A percentile compares a stretch with the other conserved stretches of the same genome.
phyloP scores from a whole-genome alignment of 2,329 filamentous ascomycete species.

The Fusarium ramigenum region DNA sequence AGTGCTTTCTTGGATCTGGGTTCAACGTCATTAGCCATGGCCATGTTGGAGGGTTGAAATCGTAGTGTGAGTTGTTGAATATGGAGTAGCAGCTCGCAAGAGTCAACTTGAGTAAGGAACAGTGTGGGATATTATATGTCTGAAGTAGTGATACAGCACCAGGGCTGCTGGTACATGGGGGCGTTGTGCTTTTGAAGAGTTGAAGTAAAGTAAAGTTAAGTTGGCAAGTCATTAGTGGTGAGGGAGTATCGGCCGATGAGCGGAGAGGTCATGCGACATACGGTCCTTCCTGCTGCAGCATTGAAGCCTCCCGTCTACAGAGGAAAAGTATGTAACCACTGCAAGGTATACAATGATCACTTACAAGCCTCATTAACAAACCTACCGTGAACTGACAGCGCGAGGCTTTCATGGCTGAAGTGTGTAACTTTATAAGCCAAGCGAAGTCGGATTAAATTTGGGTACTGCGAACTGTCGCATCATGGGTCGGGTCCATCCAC shows the following conservation, averaged over 20 bases:
- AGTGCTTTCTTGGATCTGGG: slow-evolving; percentile 75
- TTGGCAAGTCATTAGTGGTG: not conserved
- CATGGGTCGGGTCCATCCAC: not conserved
- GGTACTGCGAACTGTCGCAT: slow-evolving; percentile 13
- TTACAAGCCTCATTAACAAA: not conserved
- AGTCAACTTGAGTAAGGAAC: not conserved
- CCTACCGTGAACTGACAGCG: not conserved
- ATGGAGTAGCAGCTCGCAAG: not conserved
- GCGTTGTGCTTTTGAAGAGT: not conserved
- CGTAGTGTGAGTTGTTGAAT: not conserved
- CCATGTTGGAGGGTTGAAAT: not conserved
- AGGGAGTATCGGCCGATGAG: slow-evolving; percentile 20
- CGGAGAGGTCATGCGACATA: slow-evolving; percentile 18
- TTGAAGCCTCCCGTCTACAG: not conserved
- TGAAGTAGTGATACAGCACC: not conserved
- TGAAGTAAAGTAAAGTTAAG: not conserved
- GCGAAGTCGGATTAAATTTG: slow-evolving; percentile 8
- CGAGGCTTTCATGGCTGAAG: not conserved
- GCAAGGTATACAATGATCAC: not conserved
- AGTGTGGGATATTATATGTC: not conserved
- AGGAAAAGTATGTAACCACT: not conserved
- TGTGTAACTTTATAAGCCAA: slow-evolving; percentile 20
- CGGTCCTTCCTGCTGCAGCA: slow-evolving; percentile 2
- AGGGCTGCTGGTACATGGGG: not conserved
- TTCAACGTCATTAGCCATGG: slow-evolving; percentile 28